Evolutionary conservation across 2,329 filamentous ascomycete genomes (phyloP), one percentile per base, ranked within the genome.

Genomic region (Clathrospora elynae): DNA sequence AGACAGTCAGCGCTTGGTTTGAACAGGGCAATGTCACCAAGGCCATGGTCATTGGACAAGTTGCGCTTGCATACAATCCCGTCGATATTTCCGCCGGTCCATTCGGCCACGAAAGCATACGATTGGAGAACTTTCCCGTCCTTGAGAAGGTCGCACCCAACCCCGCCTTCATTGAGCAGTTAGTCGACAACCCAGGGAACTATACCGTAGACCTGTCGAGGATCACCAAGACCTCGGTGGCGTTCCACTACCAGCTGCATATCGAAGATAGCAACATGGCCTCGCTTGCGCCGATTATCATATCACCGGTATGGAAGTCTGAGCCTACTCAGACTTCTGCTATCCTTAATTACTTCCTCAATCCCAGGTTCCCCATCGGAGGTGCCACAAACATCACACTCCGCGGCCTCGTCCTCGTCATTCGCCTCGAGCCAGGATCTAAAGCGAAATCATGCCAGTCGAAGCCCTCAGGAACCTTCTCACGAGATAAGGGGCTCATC

Each of bases 131-230:
- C 66, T 96, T 95, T 66, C 73, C 85, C 7, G 80, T 81, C n/a
- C 79, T 99, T 5, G 93, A 97, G 61, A 90, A 89, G 61, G 91
- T 99, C 42, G 91, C 90, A 0, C 90, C 91, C 1, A 99, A 99
- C 67, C 89, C 90, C 29, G 88, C 90, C 43, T 95, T 97, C 71
- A 84, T 97, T 36, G 83, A 85, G 20, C 86, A 90, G 55, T 76
- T 80, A 1, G 64, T 77, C 1, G 82, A 86, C 7, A 84, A 81
- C 44, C 80, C 86, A 3, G 91, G 95, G 45, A 86, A 92, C 63
- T 99, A 95, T 71, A 81, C 76, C 0, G 75, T 99, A 20, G 82
- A 91, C 49, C 73, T 93, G 5, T 78, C 83, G 10, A 83, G 85
- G 64, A 80, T 96, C 52, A 73, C 78, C 49, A 83, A 85, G 59